Evolutionary conservation across 78 protist genomes (phyloP).

Genomic region (Speleostelium caveatum): DNA sequence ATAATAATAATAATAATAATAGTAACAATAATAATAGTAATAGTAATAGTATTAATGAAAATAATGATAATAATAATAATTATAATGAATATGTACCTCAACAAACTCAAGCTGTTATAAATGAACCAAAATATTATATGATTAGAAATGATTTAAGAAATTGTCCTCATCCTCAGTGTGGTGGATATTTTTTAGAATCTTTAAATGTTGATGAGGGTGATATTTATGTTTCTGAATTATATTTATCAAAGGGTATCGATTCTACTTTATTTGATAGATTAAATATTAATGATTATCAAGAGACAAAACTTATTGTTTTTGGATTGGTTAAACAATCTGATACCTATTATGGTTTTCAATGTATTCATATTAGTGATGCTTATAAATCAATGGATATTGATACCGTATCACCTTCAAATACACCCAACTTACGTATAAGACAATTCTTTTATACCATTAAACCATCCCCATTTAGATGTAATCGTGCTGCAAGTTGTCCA

Average conservation of each 20-base stretch:
- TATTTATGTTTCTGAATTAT: too few relatives aligned
- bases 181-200: slow-evolving; percentile 8
- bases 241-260: not conserved
- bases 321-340: not conserved
- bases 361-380: slow-evolving; percentile 8
- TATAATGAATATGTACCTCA: too few relatives aligned
- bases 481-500: not conserved
- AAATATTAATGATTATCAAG: not conserved
- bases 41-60: too few relatives aligned
- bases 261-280: too few relatives aligned
- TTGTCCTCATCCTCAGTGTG: slow-evolving; percentile 15
- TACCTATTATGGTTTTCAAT: slow-evolving; percentile 13
- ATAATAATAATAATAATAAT: too few relatives aligned
- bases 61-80: too few relatives aligned
- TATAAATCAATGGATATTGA: not conserved
- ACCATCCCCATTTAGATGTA: slow-evolving; percentile 6
- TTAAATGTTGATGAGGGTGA: slow-evolving; percentile 3
- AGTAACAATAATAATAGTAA: too few relatives aligned
- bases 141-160: not conserved
- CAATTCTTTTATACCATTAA: not conserved
- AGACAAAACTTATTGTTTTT: not conserved
- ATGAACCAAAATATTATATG: too few relatives aligned
- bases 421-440: too few relatives aligned
- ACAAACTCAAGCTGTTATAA: too few relatives aligned
- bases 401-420: not conserved